Evolutionary conservation across 2,329 filamentous ascomycete species (phyloP).

Genomic region (Diaporthe sp.): DNA sequence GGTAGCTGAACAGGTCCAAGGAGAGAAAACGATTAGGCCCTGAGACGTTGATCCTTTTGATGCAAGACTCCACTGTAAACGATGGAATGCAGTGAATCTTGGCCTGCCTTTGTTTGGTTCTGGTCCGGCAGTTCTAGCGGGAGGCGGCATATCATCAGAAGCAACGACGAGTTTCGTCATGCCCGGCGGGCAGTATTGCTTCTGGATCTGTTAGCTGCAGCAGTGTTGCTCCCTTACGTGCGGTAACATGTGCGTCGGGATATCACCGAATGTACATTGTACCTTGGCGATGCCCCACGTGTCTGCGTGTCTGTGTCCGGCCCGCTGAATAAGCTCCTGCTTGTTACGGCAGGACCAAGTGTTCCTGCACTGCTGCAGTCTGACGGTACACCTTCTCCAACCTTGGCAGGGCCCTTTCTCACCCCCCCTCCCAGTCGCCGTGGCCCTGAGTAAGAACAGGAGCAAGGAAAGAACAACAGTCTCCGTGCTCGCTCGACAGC

Average conservation of each 20-base stretch:
- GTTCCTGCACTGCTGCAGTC: conserved; percentile 9
- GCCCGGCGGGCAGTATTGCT: background rate
- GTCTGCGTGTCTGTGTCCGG: background rate
- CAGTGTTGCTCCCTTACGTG: background rate
- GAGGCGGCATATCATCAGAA: background rate
- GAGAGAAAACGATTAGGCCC: background rate
- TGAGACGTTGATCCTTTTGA: background rate
- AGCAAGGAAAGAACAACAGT: background rate
- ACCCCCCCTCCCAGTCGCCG: background rate
- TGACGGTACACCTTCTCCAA: background rate
- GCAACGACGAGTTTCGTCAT: too few relatives aligned
- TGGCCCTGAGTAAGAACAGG: background rate
- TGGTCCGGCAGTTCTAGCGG: background rate
- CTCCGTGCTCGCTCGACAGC: background rate
- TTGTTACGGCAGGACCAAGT: conserved; percentile 6
- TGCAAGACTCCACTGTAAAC: background rate
- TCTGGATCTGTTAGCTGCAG: background rate
- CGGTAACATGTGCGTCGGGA: background rate
- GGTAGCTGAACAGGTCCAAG: background rate
- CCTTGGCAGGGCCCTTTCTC: background rate
- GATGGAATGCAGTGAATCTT: background rate
- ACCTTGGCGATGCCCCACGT: conserved; percentile 1
- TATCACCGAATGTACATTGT: background rate
- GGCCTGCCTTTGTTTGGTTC: conserved; percentile 7
- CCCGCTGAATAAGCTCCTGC: conserved; percentile 38